Base-by-base conservation (phyloP, 345 rosid species). In the Gossypium sturtianum region DNA sequence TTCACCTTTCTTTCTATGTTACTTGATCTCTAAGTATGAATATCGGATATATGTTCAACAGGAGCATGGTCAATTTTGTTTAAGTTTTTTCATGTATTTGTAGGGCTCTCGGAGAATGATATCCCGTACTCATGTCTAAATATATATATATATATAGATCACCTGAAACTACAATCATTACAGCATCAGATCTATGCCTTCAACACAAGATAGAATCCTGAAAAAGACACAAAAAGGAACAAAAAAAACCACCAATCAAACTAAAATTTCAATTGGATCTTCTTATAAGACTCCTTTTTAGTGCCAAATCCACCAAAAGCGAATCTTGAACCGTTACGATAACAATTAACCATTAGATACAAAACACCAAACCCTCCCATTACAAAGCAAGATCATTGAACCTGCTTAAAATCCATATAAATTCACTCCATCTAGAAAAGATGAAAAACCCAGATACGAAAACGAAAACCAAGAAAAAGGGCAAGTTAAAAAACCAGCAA, bases 101-200 rank as follows among this genome's bases (percentile, higher is more conserved):
- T 34, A 34, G 41, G 41, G 41, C 41, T 29, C 1, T 34, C 7
- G 41, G 41, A 34, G 41, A 34, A 34, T 34, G 41, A 34, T 34
- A 48, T 48, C 52, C 12, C 52, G 15, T 48, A 11, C 52, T 48
- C 52, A 48, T 12, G 52, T 48, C 52, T 15, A 47, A 10, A 48
- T 48, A 48, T 48, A 15, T 48, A 34, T 29, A 34, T 34, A 34
- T 34, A 34, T 34, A 34, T 34, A 34, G 41, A 34, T 34, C 41
- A 34, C 63, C 57, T 22, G 13, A 68, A 43, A 29, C 23, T 4
- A 52, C 7, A 12, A 62, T 53, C 69, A 78, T 61, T 47, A 43
- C 7, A 78, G 12, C 58, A 53, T 43, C 38, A 74, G 81, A 78
- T 78, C 81, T 41, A 74, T 61, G 27, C 25, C 53, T 47, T 44